Evolutionary conservation across 1,139 yeast species (phyloP), one percentile per base, ranked within the genome.

Genomic region (Saccharomycopsis hybrid): DNA sequence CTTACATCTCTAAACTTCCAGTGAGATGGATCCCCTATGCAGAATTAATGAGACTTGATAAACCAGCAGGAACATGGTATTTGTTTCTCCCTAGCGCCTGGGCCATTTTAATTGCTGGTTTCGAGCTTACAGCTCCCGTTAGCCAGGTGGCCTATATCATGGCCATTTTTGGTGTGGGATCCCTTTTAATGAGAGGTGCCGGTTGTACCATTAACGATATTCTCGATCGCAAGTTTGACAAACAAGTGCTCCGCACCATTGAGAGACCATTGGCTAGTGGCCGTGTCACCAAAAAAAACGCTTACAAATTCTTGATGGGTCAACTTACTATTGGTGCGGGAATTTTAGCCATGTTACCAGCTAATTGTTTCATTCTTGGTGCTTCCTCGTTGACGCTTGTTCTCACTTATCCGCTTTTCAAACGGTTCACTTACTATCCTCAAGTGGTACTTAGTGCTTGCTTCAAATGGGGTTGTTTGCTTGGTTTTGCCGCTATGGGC

Each of bases 401-500:
- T 8, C 80, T 84, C 45, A 76, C 95, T 0, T 94, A 94, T 63
- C 99, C 99, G 0, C 70, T 92, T 48, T 94, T 92, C 70, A 94
- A 94, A 62, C 72, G 98, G 59, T 85, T 89, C 63, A 92, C 98
- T 0, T 88, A 90, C 65, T 92, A 89, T 64, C 99, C 99, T 4
- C 99, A 94, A 65, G 80, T 79, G 5, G 81, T 80, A 59, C 74
- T 94, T 11, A 78, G 95, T 24, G 73, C 85, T 11, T 86, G 96
- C 59, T 94, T 88, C 65, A 84, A 88, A 55, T 94, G 98, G 98
- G 98, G 96, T 29, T 89, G 96, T 8, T 65, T 92, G 39, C 69
- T 92, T 35, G 98, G 98, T 0, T 92, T 86, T 66, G 97, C 98
- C 2, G 97, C 97, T 0, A 88, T 94, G 76, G 96, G 96, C 1